Evolutionary conservation across 2,329 filamentous ascomycete genomes (phyloP), one percentile per base, ranked within the genome.

Genomic region (Penicillium brasilianum): DNA sequence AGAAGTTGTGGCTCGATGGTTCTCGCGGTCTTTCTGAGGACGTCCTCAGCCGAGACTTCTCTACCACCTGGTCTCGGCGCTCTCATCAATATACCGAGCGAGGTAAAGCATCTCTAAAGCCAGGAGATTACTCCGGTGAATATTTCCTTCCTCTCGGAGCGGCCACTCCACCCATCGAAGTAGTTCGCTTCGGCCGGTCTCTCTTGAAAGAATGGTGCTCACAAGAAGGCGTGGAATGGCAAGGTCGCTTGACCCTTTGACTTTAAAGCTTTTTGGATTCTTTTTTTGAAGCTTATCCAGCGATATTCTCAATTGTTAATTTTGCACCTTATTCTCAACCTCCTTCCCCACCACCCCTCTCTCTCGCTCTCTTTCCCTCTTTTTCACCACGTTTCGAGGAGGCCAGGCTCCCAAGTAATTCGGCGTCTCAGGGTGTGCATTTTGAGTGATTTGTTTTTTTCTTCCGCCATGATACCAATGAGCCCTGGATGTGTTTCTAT

Each of bases 131-230:
- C 65, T 66, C 71, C 18, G 73, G 73, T 7, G 71, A 74, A 18
- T 78, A 78, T 58, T 78, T 77, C 55, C 69, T 83, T 22, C 79
- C 82, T 0, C 65, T 84, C 34, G 77, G 78, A 16, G 74, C 75
- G 7, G 77, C 76, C 53, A 79, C 76, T 14, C 76, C 73, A 1
- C 76, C 77, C 11, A 72, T 80, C 20, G 81, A 84, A 62, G 78
- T 78, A 10, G 77, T 81, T 10, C 73, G 77, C 4, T 82, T 82
- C 65, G 78, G 77, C 9, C 74, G 74, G 64, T 70, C 71, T n/a
- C 71, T 83, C 44, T 65, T 85, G 61, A 73, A 72, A 18, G 79
- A 82, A 60, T 84, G 80, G 78, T 78, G 78, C 50, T 69, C 72
- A 55, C 80, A 76, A 57, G 79, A 84, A 71, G 75, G 74, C 14